Conservation (phyloP, 805 yeast genomes). For the Cyberlindnera galapagoensis region DNA sequence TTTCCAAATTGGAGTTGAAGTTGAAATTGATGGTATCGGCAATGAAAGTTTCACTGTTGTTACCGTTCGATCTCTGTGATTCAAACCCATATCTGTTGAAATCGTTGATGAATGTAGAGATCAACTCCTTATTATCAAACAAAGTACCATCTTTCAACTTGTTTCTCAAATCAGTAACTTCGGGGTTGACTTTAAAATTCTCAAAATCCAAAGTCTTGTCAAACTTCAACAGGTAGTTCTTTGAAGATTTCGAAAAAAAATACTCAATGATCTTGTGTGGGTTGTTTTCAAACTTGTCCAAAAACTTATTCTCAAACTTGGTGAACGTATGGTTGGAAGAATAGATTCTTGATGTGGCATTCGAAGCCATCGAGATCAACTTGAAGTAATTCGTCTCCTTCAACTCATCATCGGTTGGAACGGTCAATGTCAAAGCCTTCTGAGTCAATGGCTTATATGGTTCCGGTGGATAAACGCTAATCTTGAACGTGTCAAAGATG, state of each 20-base stretch:
- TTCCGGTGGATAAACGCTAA: conserved; percentile 28
- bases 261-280: conserved; percentile 29
- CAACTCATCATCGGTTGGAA: conserved; percentile 22
- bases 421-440: conserved; percentile 29
- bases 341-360: conserved; percentile 27
- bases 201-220: conserved; percentile 26
- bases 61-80: conserved; percentile 12
- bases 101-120: conserved; percentile 22
- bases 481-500: conserved; percentile 27
- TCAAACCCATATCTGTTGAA: conserved; percentile 23
- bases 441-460: conserved; percentile 28
- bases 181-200: conserved; percentile 22
- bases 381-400: conserved; percentile 25
- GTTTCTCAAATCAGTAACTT: conserved; percentile 19
- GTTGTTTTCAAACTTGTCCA: conserved; percentile 35
- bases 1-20: conserved; percentile 22
- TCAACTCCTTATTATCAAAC: conserved; percentile 21
- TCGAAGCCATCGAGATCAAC: conserved; percentile 30
- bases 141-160: conserved; percentile 19
- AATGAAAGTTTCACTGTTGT: conserved; percentile 19
- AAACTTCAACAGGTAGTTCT: conserved; percentile 27
- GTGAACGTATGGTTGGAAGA: conserved; percentile 29
- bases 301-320: conserved; percentile 33
- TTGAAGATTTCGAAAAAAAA: conserved; percentile 30
- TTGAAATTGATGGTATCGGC: conserved; percentile 25